A percentile compares a stretch with the other conserved stretches of the same genome.
Conservation (phyloP, 1,139 yeast genomes). For the Saccharomyces hybrid region DNA sequence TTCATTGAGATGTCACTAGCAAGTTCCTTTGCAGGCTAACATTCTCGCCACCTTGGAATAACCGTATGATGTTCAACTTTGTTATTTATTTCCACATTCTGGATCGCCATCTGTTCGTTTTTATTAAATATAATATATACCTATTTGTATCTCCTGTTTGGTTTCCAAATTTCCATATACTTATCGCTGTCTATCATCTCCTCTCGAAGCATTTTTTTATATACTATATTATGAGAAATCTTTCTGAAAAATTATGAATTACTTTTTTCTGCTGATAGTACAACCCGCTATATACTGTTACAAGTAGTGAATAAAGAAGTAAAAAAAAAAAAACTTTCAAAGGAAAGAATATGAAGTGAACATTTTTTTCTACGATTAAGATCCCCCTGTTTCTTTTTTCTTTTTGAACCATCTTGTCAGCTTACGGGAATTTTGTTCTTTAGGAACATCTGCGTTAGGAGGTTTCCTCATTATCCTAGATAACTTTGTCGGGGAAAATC, state of each 20-base stretch:
- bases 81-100: not conserved
- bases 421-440: not conserved
- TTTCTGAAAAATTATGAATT: not conserved
- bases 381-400: not conserved
- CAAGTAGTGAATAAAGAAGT: not conserved
- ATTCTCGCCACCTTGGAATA: not conserved
- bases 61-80: not conserved
- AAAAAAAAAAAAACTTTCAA: not conserved
- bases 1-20: constrained; percentile 5
- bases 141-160: not conserved
- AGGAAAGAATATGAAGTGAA: not conserved
- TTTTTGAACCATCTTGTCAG: not conserved
- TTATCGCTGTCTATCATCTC: not conserved
- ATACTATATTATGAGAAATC: not conserved
- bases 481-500: not conserved
- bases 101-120: not conserved
- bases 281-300: not conserved
- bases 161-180: not conserved
- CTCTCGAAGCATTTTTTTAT: not conserved
- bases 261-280: not conserved
- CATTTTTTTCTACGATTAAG: not conserved
- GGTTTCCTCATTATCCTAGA: not conserved
- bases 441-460: not conserved
- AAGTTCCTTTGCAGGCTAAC: constrained; percentile 3
- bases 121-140: not conserved